phyloP scores from a whole-genome alignment of 2,329 filamentous ascomycete genomes.

The Aspergillus fructus region DNA sequence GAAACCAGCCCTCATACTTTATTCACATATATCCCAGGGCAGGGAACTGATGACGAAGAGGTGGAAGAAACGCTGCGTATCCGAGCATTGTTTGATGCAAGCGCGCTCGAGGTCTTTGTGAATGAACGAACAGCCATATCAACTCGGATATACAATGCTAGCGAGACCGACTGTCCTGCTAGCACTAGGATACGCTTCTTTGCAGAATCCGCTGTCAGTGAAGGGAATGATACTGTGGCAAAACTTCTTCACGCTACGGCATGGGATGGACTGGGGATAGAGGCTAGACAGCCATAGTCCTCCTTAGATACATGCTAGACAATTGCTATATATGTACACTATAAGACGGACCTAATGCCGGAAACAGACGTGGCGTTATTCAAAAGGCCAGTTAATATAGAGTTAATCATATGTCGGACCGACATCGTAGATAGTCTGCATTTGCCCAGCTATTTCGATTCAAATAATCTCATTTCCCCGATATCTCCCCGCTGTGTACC shows the following conservation, averaged over 20 bases:
- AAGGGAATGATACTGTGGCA: neutral
- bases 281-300: neutral
- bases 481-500: too few species aligned
- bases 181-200: conserved; percentile 21
- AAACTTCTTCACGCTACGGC: conserved; percentile 19
- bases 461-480: too few species aligned
- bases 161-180: conserved; percentile 6
- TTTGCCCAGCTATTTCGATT: too few species aligned
- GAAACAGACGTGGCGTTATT: too few species aligned
- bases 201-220: conserved; percentile 12
- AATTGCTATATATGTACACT: too few species aligned
- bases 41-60: conserved; percentile 6
- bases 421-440: too few species aligned
- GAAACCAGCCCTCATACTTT: conserved; percentile 49
- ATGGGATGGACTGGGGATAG: conserved; percentile 26
- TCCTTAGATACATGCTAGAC: too few species aligned
- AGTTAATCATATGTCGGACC: too few species aligned
- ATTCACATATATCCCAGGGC: conserved; percentile 33
- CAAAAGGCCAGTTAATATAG: too few species aligned
- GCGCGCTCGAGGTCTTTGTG: conserved; percentile 48
- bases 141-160: conserved; percentile 36
- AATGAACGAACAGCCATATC: conserved; percentile 45
- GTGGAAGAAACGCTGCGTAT: conserved; percentile 40
- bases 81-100: conserved; percentile 44
- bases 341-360: too few species aligned